phyloP scores from a whole-genome alignment of 352 stramenopile genomes.

The Poterioochromonas sp. region DNA sequence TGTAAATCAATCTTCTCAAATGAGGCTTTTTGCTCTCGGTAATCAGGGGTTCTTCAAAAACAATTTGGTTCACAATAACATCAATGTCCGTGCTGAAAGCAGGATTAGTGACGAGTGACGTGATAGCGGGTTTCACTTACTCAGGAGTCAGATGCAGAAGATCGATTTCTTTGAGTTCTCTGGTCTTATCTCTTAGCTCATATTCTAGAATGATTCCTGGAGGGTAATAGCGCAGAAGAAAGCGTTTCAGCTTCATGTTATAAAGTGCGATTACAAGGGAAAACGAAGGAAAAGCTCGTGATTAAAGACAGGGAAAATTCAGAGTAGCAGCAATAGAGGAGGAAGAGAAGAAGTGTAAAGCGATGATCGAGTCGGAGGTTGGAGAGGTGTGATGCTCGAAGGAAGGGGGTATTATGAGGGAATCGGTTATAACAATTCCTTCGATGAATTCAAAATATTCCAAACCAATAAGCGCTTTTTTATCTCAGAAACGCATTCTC shows the following conservation, averaged over 20 bases:
- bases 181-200: slow-evolving; percentile 76
- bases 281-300: too few relatives aligned
- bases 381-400: too few relatives aligned
- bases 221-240: slow-evolving; percentile 86
- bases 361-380: too few relatives aligned
- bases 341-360: too few relatives aligned
- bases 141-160: slow-evolving; percentile 80
- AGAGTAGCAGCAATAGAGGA: too few relatives aligned
- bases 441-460: too few relatives aligned
- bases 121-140: slow-evolving; percentile 47
- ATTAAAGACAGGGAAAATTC: too few relatives aligned
- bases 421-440: too few relatives aligned
- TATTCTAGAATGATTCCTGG: slow-evolving; percentile 91
- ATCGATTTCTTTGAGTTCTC: slow-evolving; percentile 88
- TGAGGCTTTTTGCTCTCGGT: slow-evolving; percentile 82
- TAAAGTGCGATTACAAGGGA: too few relatives aligned
- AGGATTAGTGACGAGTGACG: slow-evolving; percentile 2
- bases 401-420: too few relatives aligned
- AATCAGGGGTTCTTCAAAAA: slow-evolving; percentile 86
- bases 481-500: too few relatives aligned
- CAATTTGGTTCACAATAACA: slow-evolving; percentile 85
- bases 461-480: too few relatives aligned
- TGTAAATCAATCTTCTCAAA: slow-evolving; percentile 80
- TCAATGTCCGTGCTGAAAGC: slow-evolving; percentile 71
- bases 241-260: slow-evolving; percentile 86